These are phyloP conservation scores for Spergularia azorica DNA, from an alignment of 179 eudicot species.

Conservation along the genomic window DNA sequence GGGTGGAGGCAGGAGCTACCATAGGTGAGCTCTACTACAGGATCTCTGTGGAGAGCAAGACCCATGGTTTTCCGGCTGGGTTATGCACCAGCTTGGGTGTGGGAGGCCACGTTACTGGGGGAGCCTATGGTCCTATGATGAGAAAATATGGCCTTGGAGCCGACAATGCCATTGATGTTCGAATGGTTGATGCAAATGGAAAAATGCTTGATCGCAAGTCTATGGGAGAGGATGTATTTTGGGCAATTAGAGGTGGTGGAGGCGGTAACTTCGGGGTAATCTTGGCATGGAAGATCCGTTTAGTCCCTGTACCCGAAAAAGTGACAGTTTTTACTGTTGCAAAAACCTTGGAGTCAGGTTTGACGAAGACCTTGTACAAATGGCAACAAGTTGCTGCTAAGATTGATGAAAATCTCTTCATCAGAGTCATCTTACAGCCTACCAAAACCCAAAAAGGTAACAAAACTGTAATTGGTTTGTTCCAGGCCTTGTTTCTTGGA, in stretches of 20 bases:
- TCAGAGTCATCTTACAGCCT: constrained; percentile 34
- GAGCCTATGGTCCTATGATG: constrained; percentile 49
- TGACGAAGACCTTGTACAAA: constrained; percentile 29
- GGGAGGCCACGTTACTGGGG: constrained; percentile 48
- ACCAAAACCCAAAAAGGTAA: constrained; percentile 36
- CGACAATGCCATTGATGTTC: constrained; percentile 49
- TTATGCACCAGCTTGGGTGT: constrained; percentile 41
- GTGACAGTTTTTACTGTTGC: constrained; percentile 45
- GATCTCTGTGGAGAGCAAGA: constrained; percentile 40
- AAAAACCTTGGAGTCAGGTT: constrained; percentile 39
- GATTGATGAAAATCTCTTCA: constrained; percentile 41
- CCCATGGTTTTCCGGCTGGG: constrained; percentile 41
- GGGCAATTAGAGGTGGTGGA: constrained; percentile 49
- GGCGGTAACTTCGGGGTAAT: constrained; percentile 50
- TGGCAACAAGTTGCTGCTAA: constrained; percentile 46
- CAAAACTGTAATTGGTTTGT: constrained; percentile 38
- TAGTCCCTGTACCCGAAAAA: constrained; percentile 45
- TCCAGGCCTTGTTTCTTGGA: constrained; percentile 39
- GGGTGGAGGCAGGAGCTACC: constrained; percentile 58
- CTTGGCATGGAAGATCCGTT: constrained; percentile 45
- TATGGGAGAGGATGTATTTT: constrained; percentile 54
- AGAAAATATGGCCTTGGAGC: constrained; percentile 56
- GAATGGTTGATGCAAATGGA: constrained; percentile 41
- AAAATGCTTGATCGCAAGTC: constrained; percentile 35
- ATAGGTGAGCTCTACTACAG: constrained; percentile 49